Evolutionary conservation across 2,329 filamentous ascomycete species (phyloP).

Genomic region (Calonectria hongkongensis): DNA sequence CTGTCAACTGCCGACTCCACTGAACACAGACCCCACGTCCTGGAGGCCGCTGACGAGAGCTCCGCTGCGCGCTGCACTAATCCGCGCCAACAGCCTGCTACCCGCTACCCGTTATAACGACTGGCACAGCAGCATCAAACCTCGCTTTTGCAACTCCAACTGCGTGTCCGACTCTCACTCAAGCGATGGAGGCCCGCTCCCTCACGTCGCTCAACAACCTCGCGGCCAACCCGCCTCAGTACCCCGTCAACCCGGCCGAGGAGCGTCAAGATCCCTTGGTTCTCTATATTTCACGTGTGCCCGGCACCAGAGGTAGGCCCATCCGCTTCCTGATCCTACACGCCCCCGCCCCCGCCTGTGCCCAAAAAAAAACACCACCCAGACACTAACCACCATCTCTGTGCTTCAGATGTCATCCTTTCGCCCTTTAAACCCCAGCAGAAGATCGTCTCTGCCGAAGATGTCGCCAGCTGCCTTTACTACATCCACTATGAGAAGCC

Average conservation of each 20-base stretch:
- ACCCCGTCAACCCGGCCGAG: constrained; percentile 85
- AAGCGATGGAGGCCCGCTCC: constrained; percentile 84
- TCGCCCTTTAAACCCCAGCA: constrained; percentile 91
- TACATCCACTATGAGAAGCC: constrained; percentile 83
- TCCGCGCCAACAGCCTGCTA: background rate
- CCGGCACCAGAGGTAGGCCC: constrained; percentile 86
- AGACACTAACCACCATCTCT: constrained; percentile 42
- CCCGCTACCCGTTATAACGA: background rate
- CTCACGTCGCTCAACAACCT: constrained; percentile 86
- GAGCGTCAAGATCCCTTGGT: constrained; percentile 81
- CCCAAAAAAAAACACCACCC: constrained; percentile 29
- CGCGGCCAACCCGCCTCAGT: constrained; percentile 90
- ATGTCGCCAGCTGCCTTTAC: constrained; percentile 91
- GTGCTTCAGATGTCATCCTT: constrained; percentile 85
- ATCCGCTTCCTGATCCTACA: constrained; percentile 35
- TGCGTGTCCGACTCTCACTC: constrained; percentile 10
- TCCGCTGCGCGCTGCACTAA: constrained; percentile 12
- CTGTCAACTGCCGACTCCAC: constrained; percentile 19
- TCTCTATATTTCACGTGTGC: constrained; percentile 94
- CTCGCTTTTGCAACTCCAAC: constrained; percentile 28
- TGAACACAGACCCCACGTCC: constrained; percentile 26
- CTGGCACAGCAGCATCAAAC: background rate
- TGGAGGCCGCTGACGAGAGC: constrained; percentile 27
- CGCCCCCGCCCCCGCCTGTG: constrained; percentile 30
- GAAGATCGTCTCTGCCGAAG: constrained; percentile 91